A percentile compares a stretch with the other conserved stretches of the same genome.
Conservation (phyloP, 192 early-diverging fungal species). For the Podila epicladia region DNA sequence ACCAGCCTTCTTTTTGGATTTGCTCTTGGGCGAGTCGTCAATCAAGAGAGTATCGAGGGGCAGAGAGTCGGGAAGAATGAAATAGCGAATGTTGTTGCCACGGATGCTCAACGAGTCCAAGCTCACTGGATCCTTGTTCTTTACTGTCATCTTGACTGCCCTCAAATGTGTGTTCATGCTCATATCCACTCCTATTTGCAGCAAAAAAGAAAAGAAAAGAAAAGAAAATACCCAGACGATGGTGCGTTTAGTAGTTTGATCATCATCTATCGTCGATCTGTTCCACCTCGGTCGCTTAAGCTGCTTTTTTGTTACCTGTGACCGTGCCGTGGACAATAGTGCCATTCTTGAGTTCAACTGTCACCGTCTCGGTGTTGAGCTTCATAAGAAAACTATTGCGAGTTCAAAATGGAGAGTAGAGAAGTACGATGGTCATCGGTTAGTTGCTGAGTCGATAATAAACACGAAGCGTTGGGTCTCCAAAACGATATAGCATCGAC, state of each 20-base stretch:
- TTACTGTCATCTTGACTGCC: slow-evolving; percentile 98
- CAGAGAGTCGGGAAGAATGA: slow-evolving; percentile 94
- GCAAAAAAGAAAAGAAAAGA: neutral
- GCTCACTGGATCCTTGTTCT: slow-evolving; percentile 87
- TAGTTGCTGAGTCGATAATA: neutral
- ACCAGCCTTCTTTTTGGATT: slow-evolving; percentile 85
- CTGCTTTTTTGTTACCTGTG: slow-evolving; percentile 58
- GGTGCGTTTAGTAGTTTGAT: no score
- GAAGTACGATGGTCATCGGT: neutral
- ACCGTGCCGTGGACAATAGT: slow-evolving; percentile 97
- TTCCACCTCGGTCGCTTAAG: no score
- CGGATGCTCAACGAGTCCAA: slow-evolving; percentile 95
- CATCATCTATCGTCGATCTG: no score
- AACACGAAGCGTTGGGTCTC: no score
- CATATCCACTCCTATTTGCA: slow-evolving; percentile 89
- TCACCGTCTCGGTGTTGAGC: slow-evolving; percentile 96
- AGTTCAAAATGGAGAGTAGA: neutral
- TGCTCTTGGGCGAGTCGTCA: slow-evolving; percentile 94
- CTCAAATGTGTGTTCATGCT: slow-evolving; percentile 99
- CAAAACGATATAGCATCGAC: no score
- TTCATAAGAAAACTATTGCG: slow-evolving; percentile 94
- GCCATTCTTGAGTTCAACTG: slow-evolving; percentile 99
- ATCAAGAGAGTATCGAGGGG: slow-evolving; percentile 96
- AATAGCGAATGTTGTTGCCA: slow-evolving; percentile 95
- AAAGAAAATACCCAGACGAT: no score